Evolutionary conservation across 352 stramenopile species (phyloP), one percentile per base, ranked within the genome.

Genomic region (Phytophthora sansomeana): DNA sequence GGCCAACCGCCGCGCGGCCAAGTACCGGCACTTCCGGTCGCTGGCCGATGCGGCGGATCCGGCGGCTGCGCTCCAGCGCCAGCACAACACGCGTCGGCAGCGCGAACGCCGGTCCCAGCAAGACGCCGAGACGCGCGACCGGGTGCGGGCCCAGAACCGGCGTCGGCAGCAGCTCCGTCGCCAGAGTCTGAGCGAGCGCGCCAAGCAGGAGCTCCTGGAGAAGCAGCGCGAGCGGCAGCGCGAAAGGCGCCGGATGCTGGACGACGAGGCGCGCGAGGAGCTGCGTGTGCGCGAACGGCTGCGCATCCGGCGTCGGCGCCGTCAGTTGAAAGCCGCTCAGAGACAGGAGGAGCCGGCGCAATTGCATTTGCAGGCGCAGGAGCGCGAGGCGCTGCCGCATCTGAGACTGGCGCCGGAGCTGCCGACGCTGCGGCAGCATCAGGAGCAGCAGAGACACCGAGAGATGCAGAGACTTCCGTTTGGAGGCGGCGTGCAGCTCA

Each of bases 81-180:
- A 85, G 54, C 71, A 81, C 51, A 83, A 77, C 59, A 74, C 66
- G 17, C 64, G 44, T 10, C 64, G 77, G 7, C 83, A 91, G 54
- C 81, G 79, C 24, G 64, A 74, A 6, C 81, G 80, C 11, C 81
- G 83, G 3, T 58, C 67, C 29, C 67, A 72, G 26, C 64, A 90
- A 51, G 76, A 92, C 43, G 76, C 77, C 29, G 51, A 41, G 14
- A 59, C 73, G 6, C 72, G 68, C 13, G 57, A 60, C 1, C 68
- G 62, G 30, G 53, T 90, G 19, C 81, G 85, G 16, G 74, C 87
- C 41, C 80, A 90, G 63, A 93, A 93, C 63, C 81, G 81, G 10
- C 57, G 69, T 9, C 77, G 85, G 0, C 85, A 93, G 67, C 70
- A 86, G 54, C 53, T 81, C 30, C 74, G 83, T 5, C 70, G 85